Base-by-base conservation (phyloP, 306 rosid species). In the Crotalaria pallida region DNA sequence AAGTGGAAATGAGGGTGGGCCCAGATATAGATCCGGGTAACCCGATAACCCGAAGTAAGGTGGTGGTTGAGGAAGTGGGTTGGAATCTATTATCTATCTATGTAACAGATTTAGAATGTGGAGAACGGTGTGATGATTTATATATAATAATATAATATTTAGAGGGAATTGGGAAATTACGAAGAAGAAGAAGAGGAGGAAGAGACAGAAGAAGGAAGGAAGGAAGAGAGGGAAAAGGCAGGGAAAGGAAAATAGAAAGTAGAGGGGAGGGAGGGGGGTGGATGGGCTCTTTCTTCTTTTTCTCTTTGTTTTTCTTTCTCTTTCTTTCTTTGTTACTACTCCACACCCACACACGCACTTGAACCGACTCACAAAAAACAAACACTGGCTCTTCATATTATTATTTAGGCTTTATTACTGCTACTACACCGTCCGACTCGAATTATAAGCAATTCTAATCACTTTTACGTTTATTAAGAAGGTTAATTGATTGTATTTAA, bases 311-410 rank as follows among this genome's bases (percentile, higher is more conserved):
- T 17, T 26, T 45, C 27, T 21, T 27, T 29, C 34, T 29, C 6
- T 27, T 27, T 5, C 4, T 27, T 27, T 27, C 6, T 7, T 29
- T 29, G 0, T 7, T 38, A 41, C 15, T 56, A 41, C 65, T 50
- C 6, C 51, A 31, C 16, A 31, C n/a, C n/a, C n/a, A n/a, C n/a
- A n/a, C n/a, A n/a, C n/a, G n/a, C 23, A 21, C 45, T 50, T 56
- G 27, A 57, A 65, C 60, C 51, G 31, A 74, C 58, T 74, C 73
- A 60, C n/a, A n/a, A n/a, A n/a, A n/a, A n/a, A n/a, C n/a, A n/a
- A 67, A 60, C 52, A 69, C 26, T 47, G 22, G 34, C 33, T 57
- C 52, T n/a, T 69, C n/a, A n/a, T n/a, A n/a, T n/a, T n/a, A n/a
- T n/a, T n/a, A n/a, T n/a, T n/a, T n/a, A n/a, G n/a, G n/a, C n/a